phyloP scores from a whole-genome alignment of 345 rosid genomes.

The Heritiera littoralis region DNA sequence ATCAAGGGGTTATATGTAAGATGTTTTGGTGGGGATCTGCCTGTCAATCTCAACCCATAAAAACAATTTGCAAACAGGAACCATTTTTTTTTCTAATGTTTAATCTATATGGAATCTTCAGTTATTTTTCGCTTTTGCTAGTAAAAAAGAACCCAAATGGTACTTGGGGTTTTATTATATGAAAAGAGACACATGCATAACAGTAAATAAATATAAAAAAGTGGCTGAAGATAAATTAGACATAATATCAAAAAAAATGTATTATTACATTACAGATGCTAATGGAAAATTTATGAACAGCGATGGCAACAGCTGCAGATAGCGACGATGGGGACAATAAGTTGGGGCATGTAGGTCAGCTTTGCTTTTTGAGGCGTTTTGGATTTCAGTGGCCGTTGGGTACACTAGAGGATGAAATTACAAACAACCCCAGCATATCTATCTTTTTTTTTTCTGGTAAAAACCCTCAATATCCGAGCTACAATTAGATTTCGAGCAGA shows the following conservation, averaged over 20 bases:
- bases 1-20: conserved; percentile 36
- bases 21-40: conserved; percentile 40
- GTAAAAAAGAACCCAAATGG: background rate
- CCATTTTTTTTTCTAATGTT: background rate
- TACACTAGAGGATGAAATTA: conserved; percentile 24
- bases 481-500: no score
- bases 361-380: conserved; percentile 42
- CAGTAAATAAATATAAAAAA: background rate
- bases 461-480: no score
- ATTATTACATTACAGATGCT: background rate
- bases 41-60: conserved; percentile 37
- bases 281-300: conserved; percentile 27
- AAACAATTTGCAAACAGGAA: conserved; percentile 16
- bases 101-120: conserved; percentile 40
- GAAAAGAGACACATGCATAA: background rate
- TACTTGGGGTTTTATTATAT: background rate
- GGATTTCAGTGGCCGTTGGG: conserved; percentile 57
- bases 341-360: conserved; percentile 46
- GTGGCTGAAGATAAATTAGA: background rate
- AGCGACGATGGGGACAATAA: conserved; percentile 59
- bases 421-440: conserved; percentile 39
- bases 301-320: conserved; percentile 53
- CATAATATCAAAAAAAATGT: background rate
- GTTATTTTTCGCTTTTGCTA: conserved; percentile 25
- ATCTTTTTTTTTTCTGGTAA: background rate